phyloP scores from a whole-genome alignment of 164 flowering plant species.

The Liquidambar formosana region DNA sequence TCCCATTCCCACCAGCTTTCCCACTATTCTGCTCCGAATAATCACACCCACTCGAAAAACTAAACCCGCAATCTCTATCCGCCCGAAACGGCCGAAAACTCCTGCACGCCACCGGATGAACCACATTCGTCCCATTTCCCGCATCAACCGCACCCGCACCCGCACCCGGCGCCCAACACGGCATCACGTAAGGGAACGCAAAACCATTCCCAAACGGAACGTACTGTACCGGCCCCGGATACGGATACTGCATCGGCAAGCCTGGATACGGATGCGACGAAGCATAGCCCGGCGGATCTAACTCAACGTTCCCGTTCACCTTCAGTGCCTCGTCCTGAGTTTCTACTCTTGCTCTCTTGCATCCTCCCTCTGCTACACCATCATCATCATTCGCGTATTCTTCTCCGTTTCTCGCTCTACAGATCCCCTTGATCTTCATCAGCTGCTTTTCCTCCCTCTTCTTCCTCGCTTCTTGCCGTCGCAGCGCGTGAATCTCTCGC shows the following conservation, averaged over 20 bases:
- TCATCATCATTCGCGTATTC: not conserved
- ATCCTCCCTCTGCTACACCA: too few species aligned
- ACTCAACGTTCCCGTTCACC: not conserved
- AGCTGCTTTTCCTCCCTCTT: conserved; percentile 41
- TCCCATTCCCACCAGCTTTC: not conserved
- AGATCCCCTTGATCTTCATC: conserved; percentile 4
- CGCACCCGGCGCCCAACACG: conserved; percentile 13
- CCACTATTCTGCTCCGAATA: not conserved
- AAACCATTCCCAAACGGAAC: too few species aligned
- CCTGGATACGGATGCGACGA: not conserved
- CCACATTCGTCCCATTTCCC: too few species aligned
- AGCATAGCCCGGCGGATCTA: not conserved
- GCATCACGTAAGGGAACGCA: conserved; percentile 16
- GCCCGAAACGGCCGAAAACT: conserved; percentile 13
- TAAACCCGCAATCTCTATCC: not conserved
- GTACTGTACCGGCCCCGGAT: conserved; percentile 11
- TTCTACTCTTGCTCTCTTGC: too few species aligned
- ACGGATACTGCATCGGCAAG: conserved; percentile 5
- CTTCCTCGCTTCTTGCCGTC: conserved; percentile 51
- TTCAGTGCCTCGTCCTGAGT: not conserved
- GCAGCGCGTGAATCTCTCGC: conserved; percentile 45
- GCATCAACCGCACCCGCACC: conserved; percentile 2
- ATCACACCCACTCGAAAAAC: conserved; percentile 1
- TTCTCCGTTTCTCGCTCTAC: not conserved
- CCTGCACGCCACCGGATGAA: conserved; percentile 1